These are phyloP conservation scores for Filobasidium uniguttulatum DNA, from an alignment of 1,284 basidiomycete species.

Conservation along the genomic window DNA sequence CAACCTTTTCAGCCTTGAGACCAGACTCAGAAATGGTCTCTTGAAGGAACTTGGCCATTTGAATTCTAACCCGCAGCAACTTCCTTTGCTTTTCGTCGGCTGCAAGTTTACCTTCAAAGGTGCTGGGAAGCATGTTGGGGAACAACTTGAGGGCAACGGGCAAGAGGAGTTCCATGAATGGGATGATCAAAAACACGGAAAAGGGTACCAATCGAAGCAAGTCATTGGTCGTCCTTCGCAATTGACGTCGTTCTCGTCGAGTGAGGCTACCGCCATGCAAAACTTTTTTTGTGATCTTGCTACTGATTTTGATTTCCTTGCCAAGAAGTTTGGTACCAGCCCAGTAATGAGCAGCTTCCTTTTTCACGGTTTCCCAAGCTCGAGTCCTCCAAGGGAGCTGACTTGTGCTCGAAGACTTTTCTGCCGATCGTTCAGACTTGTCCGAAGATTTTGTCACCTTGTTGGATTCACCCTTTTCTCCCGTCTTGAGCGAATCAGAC, in stretches of 20 bases:
- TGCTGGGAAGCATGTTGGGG: slow-evolving; percentile 97
- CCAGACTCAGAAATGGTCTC: slow-evolving; percentile 92
- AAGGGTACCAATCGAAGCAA: slow-evolving; percentile 87
- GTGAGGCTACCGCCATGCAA: slow-evolving; percentile 83
- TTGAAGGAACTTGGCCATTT: slow-evolving; percentile 99
- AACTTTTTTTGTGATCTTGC: slow-evolving; percentile 78
- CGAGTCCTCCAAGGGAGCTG: slow-evolving; percentile 27
- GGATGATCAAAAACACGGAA: slow-evolving; percentile 85
- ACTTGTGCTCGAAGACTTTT: too few species aligned
- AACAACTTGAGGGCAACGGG: slow-evolving; percentile 94
- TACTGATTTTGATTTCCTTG: slow-evolving; percentile 83
- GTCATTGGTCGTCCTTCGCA: slow-evolving; percentile 86
- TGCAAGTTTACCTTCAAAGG: slow-evolving; percentile 93
- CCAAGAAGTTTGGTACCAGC: slow-evolving; percentile 87
- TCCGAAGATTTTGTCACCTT: too few species aligned
- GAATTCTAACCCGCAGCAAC: slow-evolving; percentile 80
- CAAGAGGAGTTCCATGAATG: slow-evolving; percentile 96
- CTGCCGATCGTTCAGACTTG: too few species aligned
- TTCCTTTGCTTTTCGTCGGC: slow-evolving; percentile 95
- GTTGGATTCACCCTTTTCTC: neutral
- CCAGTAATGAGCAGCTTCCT: slow-evolving; percentile 95
- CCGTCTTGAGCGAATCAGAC: neutral
- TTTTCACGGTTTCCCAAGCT: slow-evolving; percentile 81
- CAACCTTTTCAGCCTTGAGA: slow-evolving; percentile 78
- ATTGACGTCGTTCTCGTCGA: slow-evolving; percentile 81